phyloP scores from a whole-genome alignment of 768 basidiomycete genomes.

The Cubamyces sp. region DNA sequence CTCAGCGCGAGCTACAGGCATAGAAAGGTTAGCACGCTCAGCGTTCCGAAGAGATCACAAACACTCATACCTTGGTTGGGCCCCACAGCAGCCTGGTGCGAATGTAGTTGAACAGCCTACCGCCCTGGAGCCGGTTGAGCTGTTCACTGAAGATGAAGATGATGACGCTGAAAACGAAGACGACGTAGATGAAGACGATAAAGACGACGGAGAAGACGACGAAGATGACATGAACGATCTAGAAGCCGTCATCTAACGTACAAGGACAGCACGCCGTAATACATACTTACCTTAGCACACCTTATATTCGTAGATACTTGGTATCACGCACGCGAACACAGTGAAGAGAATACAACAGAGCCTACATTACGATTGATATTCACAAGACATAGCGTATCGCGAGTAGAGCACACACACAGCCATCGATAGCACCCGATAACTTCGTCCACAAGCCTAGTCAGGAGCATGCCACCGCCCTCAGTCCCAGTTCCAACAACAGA shows the following conservation, averaged over 20 bases:
- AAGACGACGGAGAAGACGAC: background rate
- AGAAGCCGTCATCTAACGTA: background rate
- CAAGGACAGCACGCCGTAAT: background rate
- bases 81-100: too few species aligned
- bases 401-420: background rate
- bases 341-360: background rate
- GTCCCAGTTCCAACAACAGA: background rate
- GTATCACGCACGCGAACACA: too few species aligned
- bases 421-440: slow-evolving; percentile 1
- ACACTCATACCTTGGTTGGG: too few species aligned
- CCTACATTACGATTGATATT: slow-evolving; percentile 11
- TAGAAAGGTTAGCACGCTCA: slow-evolving; percentile 46
- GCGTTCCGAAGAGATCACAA: background rate
- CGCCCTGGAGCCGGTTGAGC: background rate
- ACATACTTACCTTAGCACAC: background rate
- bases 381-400: background rate
- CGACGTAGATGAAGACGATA: background rate
- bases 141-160: background rate
- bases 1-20: slow-evolving; percentile 70
- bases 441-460: background rate
- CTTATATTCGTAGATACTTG: background rate
- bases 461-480: background rate
- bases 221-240: background rate
- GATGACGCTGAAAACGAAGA: background rate
- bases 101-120: background rate